A percentile compares a stretch with the other conserved stretches of the same genome.
Evolutionary conservation across 1,284 basidiomycete genomes (phyloP).

Genomic region (Ceratobasidium papillatum): DNA sequence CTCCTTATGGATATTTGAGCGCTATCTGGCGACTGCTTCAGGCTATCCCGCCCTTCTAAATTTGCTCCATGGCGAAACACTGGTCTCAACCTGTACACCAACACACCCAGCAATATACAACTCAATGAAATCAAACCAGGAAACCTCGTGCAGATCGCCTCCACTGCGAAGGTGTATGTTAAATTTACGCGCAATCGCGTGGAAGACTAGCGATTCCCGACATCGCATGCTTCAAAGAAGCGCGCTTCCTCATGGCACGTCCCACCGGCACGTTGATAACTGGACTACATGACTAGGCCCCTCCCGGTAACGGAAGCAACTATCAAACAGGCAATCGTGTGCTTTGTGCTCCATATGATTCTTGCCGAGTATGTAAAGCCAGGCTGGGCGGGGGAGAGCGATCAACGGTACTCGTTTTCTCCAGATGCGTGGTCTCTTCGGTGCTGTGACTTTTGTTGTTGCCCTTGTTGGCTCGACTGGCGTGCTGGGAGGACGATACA

Average conservation of each 20-base stretch:
- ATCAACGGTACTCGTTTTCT: background rate
- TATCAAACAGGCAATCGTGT: background rate
- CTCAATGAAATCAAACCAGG: background rate
- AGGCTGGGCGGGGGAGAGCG: background rate
- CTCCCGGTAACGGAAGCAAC: background rate
- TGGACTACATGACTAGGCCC: background rate
- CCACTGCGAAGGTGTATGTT: background rate
- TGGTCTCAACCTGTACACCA: too few species aligned
- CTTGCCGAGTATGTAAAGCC: conserved; percentile 14
- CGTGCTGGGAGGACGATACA: conserved; percentile 16
- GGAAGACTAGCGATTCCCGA: conserved; percentile 18
- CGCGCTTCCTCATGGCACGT: conserved; percentile 14
- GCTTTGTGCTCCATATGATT: conserved; percentile 5
- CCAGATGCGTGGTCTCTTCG: conserved; percentile 8
- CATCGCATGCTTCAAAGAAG: conserved; percentile 32
- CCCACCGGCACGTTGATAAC: background rate
- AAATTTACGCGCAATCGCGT: conserved; percentile 20
- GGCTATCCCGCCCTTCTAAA: too few species aligned
- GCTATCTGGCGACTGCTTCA: background rate
- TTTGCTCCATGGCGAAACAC: background rate
- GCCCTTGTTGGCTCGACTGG: conserved; percentile 16
- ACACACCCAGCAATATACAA: background rate
- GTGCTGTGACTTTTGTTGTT: background rate
- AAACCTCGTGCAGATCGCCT: background rate
- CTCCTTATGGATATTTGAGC: background rate